Percentiles rank a stretch among this genome's conserved stretches.
These are phyloP conservation scores for Ceriops decandra DNA, from an alignment of 345 rosid species.

Conservation along the genomic window DNA sequence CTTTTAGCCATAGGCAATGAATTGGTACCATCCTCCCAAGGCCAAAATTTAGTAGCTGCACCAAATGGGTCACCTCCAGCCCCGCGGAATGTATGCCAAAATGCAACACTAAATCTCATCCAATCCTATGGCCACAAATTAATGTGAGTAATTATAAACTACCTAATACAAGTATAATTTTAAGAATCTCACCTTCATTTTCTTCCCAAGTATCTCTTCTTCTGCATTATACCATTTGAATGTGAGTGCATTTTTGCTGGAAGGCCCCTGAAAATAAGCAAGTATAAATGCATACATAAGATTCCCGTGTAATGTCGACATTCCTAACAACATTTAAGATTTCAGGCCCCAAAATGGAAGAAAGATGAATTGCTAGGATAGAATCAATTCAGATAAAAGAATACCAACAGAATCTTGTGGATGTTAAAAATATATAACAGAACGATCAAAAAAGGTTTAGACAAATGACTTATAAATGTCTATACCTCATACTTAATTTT, in stretches of 20 bases:
- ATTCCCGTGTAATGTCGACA: neutral
- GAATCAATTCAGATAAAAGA: neutral
- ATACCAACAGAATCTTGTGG: neutral
- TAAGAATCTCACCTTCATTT: slow-evolving; percentile 67
- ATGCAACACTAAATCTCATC: slow-evolving; percentile 96
- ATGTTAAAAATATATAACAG: neutral
- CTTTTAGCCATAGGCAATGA: slow-evolving; percentile 91
- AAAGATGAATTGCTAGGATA: neutral
- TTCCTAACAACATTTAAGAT: neutral
- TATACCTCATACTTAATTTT: slow-evolving; percentile 79
- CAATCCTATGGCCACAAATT: slow-evolving; percentile 53
- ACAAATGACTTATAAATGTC: neutral
- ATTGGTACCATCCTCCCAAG: slow-evolving; percentile 98
- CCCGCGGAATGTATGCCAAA: slow-evolving; percentile 98
- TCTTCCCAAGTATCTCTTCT: slow-evolving; percentile 89
- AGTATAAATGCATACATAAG: neutral
- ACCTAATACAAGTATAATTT: neutral
- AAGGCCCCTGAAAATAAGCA: slow-evolving; percentile 55
- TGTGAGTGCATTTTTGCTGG: slow-evolving; percentile 68
- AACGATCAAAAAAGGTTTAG: neutral
- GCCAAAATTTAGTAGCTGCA: slow-evolving; percentile 82
- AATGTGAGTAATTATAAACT: slow-evolving; percentile 13
- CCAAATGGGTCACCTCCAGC: slow-evolving; percentile 91
- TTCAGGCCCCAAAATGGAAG: neutral
- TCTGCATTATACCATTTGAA: slow-evolving; percentile 89